Evolutionary conservation across 345 rosid species (phyloP), one percentile per base, ranked within the genome.

Genomic region (Eucalyptus pauciflora): DNA sequence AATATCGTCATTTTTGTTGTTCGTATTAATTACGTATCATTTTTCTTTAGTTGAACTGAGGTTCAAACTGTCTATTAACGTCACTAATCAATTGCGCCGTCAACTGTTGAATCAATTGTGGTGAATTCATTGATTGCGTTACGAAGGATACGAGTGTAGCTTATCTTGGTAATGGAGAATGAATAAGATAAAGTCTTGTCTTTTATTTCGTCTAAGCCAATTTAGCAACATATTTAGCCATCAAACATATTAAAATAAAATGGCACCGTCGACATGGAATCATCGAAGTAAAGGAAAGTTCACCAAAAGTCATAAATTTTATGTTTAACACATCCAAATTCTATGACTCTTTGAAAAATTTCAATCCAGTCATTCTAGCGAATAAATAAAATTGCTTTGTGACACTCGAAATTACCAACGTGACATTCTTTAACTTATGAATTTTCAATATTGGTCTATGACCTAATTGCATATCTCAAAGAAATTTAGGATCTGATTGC

Each of bases 101-200:
- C 25, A 33, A 16, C 15, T 0, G 7, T 60, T 3, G 8, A 60
- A 60, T 60, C 31, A 12, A 11, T 27, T 10, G 18, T 12, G 13
- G 5, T 33, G 4, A 18, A 33, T 69, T 69, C 25, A 33, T 69
- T 69, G 45, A 69, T 69, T 67, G 4, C 16, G 5, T 67, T 31
- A 16, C 2, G 20, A 67, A n/a, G 20, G 4, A 15, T 17, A 67
- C 4, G 5, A 31, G 1, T 4, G 2, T 8, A 3, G 10, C 16
- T 67, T 17, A 69, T 69, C 25, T 17, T 7, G 13, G 13, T 69
- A 69, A 33, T 11, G 24, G 4, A 20, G 7, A 69, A 69, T 33
- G 80, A 69, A 69, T 33, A 22, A 5, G 10, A 33, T 2, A 17
- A 5, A 33, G 80, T 33, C 24, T 16, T 1, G 2, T 33, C 7